These are phyloP conservation scores for Gossypium lobatum DNA, from an alignment of 441 rosid species.

Conservation along the genomic window DNA sequence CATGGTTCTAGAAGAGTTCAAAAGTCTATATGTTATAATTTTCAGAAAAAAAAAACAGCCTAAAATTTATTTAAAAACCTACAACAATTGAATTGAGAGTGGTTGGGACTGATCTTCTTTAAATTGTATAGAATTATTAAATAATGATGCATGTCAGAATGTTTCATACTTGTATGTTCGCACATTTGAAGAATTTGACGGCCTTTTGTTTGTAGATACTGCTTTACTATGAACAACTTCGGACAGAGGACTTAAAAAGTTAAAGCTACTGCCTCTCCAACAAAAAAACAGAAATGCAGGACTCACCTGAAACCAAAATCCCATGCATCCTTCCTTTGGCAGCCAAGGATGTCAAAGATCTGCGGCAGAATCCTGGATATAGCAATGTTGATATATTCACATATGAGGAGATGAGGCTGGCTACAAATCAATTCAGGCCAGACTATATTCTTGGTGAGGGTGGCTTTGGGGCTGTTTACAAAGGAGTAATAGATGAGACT, in stretches of 20 bases:
- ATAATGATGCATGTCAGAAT: background rate
- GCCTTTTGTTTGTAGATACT: background rate
- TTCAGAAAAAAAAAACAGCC: background rate
- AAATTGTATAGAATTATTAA: background rate
- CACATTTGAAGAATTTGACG: background rate
- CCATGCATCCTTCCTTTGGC: conserved; percentile 27
- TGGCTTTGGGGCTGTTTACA: conserved; percentile 92
- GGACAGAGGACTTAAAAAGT: conserved; percentile 28
- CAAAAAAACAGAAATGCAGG: conserved; percentile 28
- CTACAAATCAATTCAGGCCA: conserved; percentile 83
- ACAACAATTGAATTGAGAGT: background rate
- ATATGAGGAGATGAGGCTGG: conserved; percentile 71
- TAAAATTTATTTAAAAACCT: background rate
- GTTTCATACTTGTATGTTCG: background rate
- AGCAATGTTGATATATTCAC: conserved; percentile 76
- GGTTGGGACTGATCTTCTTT: background rate
- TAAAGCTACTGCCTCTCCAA: conserved; percentile 26
- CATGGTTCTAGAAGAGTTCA: background rate
- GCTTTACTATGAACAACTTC: background rate
- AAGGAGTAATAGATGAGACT: conserved; percentile 70
- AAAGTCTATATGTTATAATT: background rate
- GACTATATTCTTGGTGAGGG: conserved; percentile 92
- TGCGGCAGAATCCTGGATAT: conserved; percentile 60
- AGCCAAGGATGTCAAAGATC: conserved; percentile 73
- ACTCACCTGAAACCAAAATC: conserved; percentile 29